These are phyloP conservation scores for Pulveroboletus sp. DNA, from an alignment of 768 basidiomycete genomes.

Conservation along the genomic window DNA sequence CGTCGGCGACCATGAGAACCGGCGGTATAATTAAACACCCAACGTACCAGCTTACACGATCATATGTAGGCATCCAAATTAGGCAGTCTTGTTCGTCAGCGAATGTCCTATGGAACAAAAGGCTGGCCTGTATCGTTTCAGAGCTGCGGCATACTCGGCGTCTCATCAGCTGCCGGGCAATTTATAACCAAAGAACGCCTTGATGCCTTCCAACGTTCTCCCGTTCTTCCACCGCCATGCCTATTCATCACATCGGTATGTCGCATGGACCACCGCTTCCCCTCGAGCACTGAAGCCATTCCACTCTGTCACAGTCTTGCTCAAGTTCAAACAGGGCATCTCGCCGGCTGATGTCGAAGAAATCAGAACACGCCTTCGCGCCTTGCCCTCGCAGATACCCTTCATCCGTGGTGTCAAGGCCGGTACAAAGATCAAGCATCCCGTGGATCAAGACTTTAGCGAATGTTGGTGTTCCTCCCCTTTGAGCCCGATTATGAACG, in stretches of 20 bases:
- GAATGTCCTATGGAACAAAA: too few species aligned
- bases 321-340: slow-evolving; percentile 19
- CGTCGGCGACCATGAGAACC: too few species aligned
- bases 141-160: neutral
- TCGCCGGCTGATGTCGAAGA: slow-evolving; percentile 4
- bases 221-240: slow-evolving; percentile 2
- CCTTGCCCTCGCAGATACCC: slow-evolving; percentile 17
- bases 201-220: neutral
- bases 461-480: slow-evolving; percentile 12
- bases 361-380: neutral
- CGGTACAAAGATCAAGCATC: slow-evolving; percentile 16
- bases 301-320: slow-evolving; percentile 11
- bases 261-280: neutral
- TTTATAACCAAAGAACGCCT: neutral
- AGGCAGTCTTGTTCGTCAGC: too few species aligned
- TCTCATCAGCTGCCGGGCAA: too few species aligned
- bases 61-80: too few species aligned
- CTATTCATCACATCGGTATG: slow-evolving; percentile 24
- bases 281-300: neutral
- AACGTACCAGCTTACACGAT: too few species aligned
- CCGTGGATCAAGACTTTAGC: slow-evolving; percentile 20
- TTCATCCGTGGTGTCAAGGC: slow-evolving; percentile 10
- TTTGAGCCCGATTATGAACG: neutral
- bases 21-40: too few species aligned
- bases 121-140: neutral